phyloP scores from a whole-genome alignment of 257 asterid species.

The Solanum dulcamara region DNA sequence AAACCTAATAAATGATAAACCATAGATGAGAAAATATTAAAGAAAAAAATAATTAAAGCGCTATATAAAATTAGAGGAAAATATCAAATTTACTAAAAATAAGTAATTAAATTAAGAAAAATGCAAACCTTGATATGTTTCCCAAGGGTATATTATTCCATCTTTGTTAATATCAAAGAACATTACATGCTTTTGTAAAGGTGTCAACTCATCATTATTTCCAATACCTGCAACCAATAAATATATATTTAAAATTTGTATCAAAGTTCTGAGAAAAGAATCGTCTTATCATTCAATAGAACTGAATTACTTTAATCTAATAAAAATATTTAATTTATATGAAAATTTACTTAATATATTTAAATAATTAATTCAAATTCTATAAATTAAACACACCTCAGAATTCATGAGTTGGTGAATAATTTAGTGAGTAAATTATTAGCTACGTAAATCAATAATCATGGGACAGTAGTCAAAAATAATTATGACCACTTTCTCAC shows the following conservation, averaged over 20 bases:
- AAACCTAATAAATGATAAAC: constrained; percentile 38
- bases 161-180: constrained; percentile 55
- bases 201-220: constrained; percentile 14
- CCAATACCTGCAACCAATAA: neutral
- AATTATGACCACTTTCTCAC: neutral
- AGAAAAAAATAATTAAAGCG: neutral
- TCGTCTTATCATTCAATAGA: neutral
- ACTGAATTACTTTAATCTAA: neutral
- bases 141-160: constrained; percentile 46
- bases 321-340: neutral
- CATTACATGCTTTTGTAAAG: constrained; percentile 40
- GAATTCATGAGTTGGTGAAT: neutral
- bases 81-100: neutral
- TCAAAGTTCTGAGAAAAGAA: too few relatives aligned
- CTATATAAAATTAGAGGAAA: neutral
- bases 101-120: neutral
- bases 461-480: neutral
- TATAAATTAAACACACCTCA: neutral
- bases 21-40: neutral
- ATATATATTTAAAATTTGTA: too few relatives aligned
- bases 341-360: neutral
- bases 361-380: too few relatives aligned
- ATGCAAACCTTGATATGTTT: constrained; percentile 38
- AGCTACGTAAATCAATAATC: neutral
- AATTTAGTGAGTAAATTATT: neutral